phyloP scores from a whole-genome alignment of 2,329 filamentous ascomycete species.

The Furcasterigmium furcatum region DNA sequence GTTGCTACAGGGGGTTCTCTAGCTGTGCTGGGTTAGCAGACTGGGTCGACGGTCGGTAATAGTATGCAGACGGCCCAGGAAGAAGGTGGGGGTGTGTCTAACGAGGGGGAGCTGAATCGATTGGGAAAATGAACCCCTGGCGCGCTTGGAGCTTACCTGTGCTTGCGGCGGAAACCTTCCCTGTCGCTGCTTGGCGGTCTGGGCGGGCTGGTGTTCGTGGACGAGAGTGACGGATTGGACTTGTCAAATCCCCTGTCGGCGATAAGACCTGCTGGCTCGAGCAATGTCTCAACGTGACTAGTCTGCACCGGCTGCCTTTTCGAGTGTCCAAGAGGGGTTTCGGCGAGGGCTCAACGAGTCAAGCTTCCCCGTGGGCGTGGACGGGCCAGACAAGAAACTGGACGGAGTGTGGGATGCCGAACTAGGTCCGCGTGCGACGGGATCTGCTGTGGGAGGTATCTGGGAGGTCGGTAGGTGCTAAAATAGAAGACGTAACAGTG shows the following conservation, averaged over 20 bases:
- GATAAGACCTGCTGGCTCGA: background rate
- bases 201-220: background rate
- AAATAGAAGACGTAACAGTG: too few species aligned
- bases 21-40: background rate
- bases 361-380: background rate
- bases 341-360: background rate
- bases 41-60: background rate
- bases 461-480: too few species aligned
- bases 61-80: background rate
- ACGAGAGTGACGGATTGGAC: background rate
- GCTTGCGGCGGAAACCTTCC: background rate
- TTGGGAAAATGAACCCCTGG: background rate
- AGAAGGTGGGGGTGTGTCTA: background rate
- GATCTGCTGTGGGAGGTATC: too few species aligned
- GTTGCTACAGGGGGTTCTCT: background rate
- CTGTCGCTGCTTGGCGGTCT: background rate
- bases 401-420: too few species aligned
- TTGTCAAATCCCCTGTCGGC: background rate
- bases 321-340: too few species aligned
- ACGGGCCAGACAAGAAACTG: too few species aligned
- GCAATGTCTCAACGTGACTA: too few species aligned
- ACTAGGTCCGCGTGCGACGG: too few species aligned
- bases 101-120: background rate
- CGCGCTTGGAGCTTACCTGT: background rate
- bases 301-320: too few species aligned